Evolutionary conservation across 2,329 filamentous ascomycete genomes (phyloP), one percentile per base, ranked within the genome.

Genomic region (Microdochium bolleyi): DNA sequence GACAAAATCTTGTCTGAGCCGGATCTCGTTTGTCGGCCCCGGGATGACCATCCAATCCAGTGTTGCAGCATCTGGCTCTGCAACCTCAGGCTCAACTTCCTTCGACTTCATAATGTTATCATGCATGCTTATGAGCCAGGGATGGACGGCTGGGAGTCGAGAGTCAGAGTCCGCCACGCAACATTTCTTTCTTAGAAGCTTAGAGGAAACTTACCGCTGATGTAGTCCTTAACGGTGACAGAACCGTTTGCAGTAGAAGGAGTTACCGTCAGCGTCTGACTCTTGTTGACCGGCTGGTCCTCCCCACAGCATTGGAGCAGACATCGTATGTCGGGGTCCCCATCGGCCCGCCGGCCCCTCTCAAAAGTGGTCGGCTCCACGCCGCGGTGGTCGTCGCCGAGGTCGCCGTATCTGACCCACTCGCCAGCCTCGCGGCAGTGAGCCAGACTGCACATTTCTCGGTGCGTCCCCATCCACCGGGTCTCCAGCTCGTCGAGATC

Each of bases 201-300:
- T 30, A 51, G 11, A 49, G 19, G 52, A 51, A 22, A 56, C 54
- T 56, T 50, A 60, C 57, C 55, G 48, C 55, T 55, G 22, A 61
- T 37, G 49, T 60, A 65, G 55, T 65, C 61, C 34, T 58, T 54
- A 37, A 65, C 55, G 14, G 34, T 38, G n/a, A 38, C 34, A 19
- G 16, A 38, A 38, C n/a, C 34, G n/a, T 38, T 38, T 5, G 7
- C 34, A 38, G 34, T 5, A 38, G 34, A 38, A 14, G 34, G 14
- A 14, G 34, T 38, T 4, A 38, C 34, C 34, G 34, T 38, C 34
- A 38, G 13, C 34, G 13, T 38, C 34, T 38, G 34, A 14, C 34
- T 38, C 34, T 38, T 38, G 34, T 16, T 38, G n/a, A 38, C 34
- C 11, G 34, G 34, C 13, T 14, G 34, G 34, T 38, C 34, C 34